phyloP scores from a whole-genome alignment of 192 early-diverging fungal species.

The Pilaira anomala region DNA sequence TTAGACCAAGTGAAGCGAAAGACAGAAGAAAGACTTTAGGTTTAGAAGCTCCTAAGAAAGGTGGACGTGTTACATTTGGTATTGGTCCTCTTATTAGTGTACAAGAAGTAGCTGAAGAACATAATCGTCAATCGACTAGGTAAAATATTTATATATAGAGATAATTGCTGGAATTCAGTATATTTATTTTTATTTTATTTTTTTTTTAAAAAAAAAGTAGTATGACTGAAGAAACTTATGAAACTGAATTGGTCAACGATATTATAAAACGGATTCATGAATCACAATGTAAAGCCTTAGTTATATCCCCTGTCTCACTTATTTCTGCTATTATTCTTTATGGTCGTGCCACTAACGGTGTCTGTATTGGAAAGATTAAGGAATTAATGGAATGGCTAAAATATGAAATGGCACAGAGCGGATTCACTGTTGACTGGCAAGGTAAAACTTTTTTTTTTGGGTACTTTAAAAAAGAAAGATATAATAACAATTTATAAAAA shows the following conservation, averaged over 20 bases:
- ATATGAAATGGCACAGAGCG: slow-evolving; percentile 12
- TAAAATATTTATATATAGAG: background rate
- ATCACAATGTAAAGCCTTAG: slow-evolving; percentile 25
- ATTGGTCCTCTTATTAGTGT: slow-evolving; percentile 32
- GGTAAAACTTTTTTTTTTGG: too few relatives aligned
- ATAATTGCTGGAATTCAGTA: background rate
- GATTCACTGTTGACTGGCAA: slow-evolving; percentile 31
- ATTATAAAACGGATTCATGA: slow-evolving; percentile 30
- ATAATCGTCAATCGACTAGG: slow-evolving; percentile 5
- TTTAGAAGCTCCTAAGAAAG: slow-evolving; percentile 8
- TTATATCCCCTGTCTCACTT: slow-evolving; percentile 28
- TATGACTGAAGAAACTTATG: slow-evolving; percentile 1
- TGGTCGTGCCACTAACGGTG: slow-evolving; percentile 36
- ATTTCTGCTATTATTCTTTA: slow-evolving; percentile 33
- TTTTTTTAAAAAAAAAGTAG: background rate
- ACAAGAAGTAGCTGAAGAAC: slow-evolving; percentile 21
- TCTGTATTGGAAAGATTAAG: slow-evolving; percentile 33
- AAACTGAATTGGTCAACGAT: slow-evolving; percentile 8
- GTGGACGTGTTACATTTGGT: slow-evolving; percentile 25
- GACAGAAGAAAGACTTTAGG: slow-evolving; percentile 24
- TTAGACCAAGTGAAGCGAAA: slow-evolving; percentile 32
- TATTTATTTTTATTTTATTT: background rate
- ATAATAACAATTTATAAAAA: background rate
- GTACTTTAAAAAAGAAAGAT: background rate
- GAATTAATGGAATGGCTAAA: slow-evolving; percentile 33